These are phyloP conservation scores for Russula lepida DNA, from an alignment of 768 basidiomycete species.

Conservation along the genomic window DNA sequence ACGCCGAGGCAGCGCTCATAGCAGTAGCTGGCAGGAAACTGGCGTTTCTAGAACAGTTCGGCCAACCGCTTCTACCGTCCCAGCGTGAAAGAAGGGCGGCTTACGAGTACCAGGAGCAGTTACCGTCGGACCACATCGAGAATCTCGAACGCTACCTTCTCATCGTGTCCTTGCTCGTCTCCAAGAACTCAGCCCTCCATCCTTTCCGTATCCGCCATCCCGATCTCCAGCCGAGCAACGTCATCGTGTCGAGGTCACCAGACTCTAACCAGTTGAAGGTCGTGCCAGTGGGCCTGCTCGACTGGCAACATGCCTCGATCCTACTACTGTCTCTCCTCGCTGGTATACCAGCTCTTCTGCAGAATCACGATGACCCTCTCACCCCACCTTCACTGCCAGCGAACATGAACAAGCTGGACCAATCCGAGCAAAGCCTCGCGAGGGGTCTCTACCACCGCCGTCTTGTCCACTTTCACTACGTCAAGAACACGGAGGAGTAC, in stretches of 20 bases:
- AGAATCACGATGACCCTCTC: constrained; percentile 39
- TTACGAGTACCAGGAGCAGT: constrained; percentile 40
- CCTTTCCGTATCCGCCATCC: constrained; percentile 43
- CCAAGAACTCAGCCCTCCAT: constrained; percentile 32
- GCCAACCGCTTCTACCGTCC: constrained; percentile 39
- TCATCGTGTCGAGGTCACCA: constrained; percentile 40
- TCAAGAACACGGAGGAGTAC: constrained; percentile 36
- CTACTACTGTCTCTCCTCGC: constrained; percentile 44
- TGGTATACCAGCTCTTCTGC: constrained; percentile 32
- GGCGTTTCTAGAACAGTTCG: constrained; percentile 41
- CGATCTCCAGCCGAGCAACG: constrained; percentile 36
- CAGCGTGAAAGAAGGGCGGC: constrained; percentile 34
- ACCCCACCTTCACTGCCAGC: constrained; percentile 36
- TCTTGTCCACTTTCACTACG: constrained; percentile 44
- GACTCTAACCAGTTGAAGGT: constrained; percentile 36
- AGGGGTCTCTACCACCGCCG: constrained; percentile 36
- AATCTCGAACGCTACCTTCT: constrained; percentile 42
- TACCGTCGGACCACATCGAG: constrained; percentile 37
- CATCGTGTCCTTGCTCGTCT: constrained; percentile 41
- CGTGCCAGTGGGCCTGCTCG: constrained; percentile 38
- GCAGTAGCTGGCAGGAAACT: constrained; percentile 39
- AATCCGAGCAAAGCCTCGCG: constrained; percentile 30
- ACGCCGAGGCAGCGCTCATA: constrained; percentile 35
- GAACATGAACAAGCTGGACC: constrained; percentile 34
- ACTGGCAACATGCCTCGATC: constrained; percentile 51